Evolutionary conservation across 192 early-diverging fungal species (phyloP).

Genomic region (Umbelopsis sp.): DNA sequence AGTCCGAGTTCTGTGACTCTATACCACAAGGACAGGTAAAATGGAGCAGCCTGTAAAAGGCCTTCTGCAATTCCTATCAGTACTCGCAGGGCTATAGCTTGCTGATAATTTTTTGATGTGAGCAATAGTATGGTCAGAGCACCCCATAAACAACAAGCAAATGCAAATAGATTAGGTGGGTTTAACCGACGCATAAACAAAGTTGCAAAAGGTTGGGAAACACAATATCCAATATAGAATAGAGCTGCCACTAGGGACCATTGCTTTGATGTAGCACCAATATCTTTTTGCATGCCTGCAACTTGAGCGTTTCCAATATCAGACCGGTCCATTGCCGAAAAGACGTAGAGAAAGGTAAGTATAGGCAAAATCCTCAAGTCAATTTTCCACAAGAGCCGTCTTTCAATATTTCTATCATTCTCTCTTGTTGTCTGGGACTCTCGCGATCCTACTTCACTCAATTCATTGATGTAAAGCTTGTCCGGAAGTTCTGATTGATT

Average conservation of each 20-base stretch:
- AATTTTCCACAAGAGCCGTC: constrained; percentile 20
- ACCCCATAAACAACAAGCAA: constrained; percentile 23
- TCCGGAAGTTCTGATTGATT: background rate
- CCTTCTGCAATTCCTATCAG: constrained; percentile 4
- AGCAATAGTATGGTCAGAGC: constrained; percentile 3
- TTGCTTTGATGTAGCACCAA: background rate
- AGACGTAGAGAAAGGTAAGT: constrained; percentile 11
- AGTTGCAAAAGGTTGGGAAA: constrained; percentile 19
- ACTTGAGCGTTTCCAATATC: constrained; percentile 27
- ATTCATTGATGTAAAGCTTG: background rate
- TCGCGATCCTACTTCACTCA: background rate
- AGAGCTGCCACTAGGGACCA: constrained; percentile 6
- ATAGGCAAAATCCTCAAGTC: constrained; percentile 26
- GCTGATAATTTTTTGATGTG: background rate
- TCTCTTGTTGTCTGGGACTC: background rate
- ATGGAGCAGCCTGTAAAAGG: constrained; percentile 14
- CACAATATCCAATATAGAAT: constrained; percentile 13
- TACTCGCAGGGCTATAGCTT: constrained; percentile 8
- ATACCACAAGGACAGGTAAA: constrained; percentile 25
- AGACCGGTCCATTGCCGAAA: constrained; percentile 24
- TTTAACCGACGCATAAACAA: constrained; percentile 15
- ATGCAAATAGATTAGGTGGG: constrained; percentile 14
- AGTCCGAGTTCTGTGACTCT: background rate
- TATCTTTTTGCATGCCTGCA: constrained; percentile 26
- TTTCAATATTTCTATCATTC: constrained; percentile 1